These are phyloP conservation scores for Pseudogymnoascus sp. DNA, from an alignment of 2,329 filamentous ascomycete species.

Conservation along the genomic window DNA sequence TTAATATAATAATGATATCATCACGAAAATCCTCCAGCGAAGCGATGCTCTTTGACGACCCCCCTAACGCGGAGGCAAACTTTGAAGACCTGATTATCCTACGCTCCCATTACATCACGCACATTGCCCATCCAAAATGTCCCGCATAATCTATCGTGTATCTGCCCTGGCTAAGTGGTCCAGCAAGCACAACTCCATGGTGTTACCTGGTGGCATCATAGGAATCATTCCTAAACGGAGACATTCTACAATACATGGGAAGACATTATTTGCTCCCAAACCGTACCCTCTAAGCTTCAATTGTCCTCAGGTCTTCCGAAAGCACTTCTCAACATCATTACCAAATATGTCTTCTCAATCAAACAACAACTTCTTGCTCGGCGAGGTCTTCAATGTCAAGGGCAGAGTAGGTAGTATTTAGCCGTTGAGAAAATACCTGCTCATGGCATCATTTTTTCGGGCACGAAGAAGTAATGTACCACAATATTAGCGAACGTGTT, in stretches of 20 bases:
- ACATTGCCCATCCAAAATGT: not conserved
- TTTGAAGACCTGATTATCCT: no score
- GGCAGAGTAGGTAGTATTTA: slow-evolving; percentile 17
- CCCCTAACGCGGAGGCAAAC: no score
- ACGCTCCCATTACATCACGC: not conserved
- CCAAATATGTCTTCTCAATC: slow-evolving; percentile 18
- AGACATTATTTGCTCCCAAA: not conserved
- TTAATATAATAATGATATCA: no score
- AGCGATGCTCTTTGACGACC: no score
- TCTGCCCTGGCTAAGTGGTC: no score
- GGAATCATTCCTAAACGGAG: not conserved
- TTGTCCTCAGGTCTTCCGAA: slow-evolving; percentile 8
- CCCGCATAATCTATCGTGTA: not conserved
- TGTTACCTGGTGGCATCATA: not conserved
- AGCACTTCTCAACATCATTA: slow-evolving; percentile 12
- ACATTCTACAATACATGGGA: not conserved
- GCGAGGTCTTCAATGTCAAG: slow-evolving; percentile 26
- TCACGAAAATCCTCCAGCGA: not conserved
- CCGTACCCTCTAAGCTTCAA: not conserved
- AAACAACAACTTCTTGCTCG: slow-evolving; percentile 22
- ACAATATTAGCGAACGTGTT: slow-evolving; percentile 18
- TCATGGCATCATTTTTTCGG: slow-evolving; percentile 14
- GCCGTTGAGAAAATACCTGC: not conserved
- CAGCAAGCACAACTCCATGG: not conserved
- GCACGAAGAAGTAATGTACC: no score